Base-by-base conservation (phyloP, 208 protist species). In the Wallacemonas sp. region DNA sequence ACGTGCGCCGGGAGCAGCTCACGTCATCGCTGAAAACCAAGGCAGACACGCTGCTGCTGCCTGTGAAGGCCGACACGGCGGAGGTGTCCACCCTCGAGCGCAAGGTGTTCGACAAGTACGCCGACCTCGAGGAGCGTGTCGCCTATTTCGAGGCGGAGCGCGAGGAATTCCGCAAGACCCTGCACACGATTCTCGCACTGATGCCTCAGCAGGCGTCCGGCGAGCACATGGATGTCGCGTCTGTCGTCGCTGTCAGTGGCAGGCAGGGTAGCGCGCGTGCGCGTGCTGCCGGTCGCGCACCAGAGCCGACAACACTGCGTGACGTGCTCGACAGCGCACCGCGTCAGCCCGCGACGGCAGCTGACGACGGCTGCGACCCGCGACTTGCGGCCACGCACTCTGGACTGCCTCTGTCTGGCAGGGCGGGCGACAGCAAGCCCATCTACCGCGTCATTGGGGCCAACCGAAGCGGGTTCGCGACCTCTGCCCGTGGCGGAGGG, bases 101-200 rank as follows among this genome's bases (percentile, higher is more conserved):
- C 45, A 72, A 72, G 1, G 63, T 91, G 12, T 52, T 76, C n/a
- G 71, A 78, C 41, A 81, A 82, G 23, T 81, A 76, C 38, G 76
- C 68, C n/a, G 76, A 93, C 18, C 44, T 95, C 0, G 84, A 92
- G 63, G 89, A 95, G 67, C 81, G 89, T 3, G 69, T 90, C 49
- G 73, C 82, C n/a, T 81, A 82, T 38, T 88, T 84, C 22, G 89
- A 95, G 50, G 76, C 87, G 1, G 89, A 95, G 54, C 66, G 86
- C 23, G 68, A 75, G 20, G 89, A 92, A 55, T 86, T 93, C 66
- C 81, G 86, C 50, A 64, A 72, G 33, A 74, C 77, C 49, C 32
- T 71, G 11, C 55, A 54, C 46, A 75, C 84, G 2, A 39, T 94
- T 32, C 71, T 79, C 11, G 69, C 86, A 0, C 52, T 90, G 4